Evolutionary conservation across 2,329 filamentous ascomycete genomes (phyloP).

Genomic region (Exophiala aquamarina): DNA sequence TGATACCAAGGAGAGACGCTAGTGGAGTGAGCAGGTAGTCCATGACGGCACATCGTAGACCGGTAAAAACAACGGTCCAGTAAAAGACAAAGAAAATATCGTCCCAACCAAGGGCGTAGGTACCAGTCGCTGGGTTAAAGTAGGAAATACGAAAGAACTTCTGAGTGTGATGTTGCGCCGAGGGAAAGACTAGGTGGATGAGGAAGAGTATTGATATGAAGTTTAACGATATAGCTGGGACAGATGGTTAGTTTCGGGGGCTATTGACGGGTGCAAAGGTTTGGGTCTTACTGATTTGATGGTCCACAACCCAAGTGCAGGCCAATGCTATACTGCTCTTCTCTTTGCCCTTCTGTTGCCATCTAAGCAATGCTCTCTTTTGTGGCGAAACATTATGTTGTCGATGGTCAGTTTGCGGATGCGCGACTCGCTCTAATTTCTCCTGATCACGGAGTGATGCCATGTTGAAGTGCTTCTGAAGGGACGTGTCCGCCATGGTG

Average conservation of each 20-base stretch:
- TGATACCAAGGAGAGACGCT: conserved; percentile 70
- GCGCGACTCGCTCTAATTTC: conserved; percentile 15
- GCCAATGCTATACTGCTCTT: conserved; percentile 26
- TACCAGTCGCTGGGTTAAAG: conserved; percentile 65
- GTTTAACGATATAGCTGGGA: conserved; percentile 77
- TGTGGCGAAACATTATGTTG: conserved; percentile 27
- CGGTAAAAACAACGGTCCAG: conserved; percentile 83
- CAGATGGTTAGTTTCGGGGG: neutral
- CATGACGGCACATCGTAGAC: conserved; percentile 78
- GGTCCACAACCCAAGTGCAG: conserved; percentile 30
- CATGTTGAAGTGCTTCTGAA: conserved; percentile 7
- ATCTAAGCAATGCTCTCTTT: conserved; percentile 29
- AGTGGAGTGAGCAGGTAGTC: conserved; percentile 83
- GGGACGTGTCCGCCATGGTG: neutral
- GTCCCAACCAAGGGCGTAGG: conserved; percentile 75
- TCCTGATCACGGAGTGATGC: conserved; percentile 16
- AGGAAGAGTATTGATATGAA: conserved; percentile 79
- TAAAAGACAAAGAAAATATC: conserved; percentile 76
- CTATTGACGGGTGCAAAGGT: neutral
- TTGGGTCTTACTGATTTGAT: conserved; percentile 29
- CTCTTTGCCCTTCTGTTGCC: conserved; percentile 26
- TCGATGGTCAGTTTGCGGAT: conserved; percentile 8
- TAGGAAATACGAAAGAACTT: conserved; percentile 90
- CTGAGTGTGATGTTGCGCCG: conserved; percentile 72
- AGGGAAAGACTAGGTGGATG: conserved; percentile 78